phyloP scores from a whole-genome alignment of 768 basidiomycete species.

The Trametes elegans region DNA sequence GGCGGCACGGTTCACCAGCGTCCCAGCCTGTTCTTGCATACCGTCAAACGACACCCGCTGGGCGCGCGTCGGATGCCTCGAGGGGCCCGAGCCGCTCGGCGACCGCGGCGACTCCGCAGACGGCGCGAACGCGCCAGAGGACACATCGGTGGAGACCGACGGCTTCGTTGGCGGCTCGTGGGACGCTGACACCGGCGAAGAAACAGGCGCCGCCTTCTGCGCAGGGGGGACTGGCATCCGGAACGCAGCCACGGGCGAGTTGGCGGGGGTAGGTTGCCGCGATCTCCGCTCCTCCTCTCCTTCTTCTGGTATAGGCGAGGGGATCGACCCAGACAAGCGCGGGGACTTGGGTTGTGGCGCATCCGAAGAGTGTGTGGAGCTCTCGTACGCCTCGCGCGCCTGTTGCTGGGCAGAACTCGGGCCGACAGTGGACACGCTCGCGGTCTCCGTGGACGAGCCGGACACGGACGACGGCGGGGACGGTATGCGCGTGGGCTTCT shows the following conservation, averaged over 20 bases:
- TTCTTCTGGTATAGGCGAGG: conserved; percentile 30
- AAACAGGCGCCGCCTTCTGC: conserved; percentile 12
- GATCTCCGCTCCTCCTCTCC: conserved; percentile 38
- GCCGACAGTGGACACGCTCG: conserved; percentile 25
- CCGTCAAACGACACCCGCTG: conserved; percentile 21
- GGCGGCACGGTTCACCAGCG: conserved; percentile 60
- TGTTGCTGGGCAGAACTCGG: conserved; percentile 7
- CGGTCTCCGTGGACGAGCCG: conserved; percentile 29
- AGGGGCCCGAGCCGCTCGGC: conserved; percentile 15
- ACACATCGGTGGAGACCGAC: background rate
- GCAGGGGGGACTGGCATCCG: conserved; percentile 14
- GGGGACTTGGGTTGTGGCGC: background rate
- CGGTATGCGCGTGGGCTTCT: conserved; percentile 11
- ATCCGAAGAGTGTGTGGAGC: background rate
- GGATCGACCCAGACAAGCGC: conserved; percentile 15
- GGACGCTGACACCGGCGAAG: conserved; percentile 10
- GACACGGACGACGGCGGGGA: conserved; percentile 27
- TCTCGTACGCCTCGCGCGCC: background rate
- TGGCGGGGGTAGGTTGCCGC: conserved; percentile 58
- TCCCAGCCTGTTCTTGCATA: conserved; percentile 35
- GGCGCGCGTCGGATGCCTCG: conserved; percentile 26
- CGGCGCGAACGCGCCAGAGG: background rate
- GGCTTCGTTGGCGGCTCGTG: background rate
- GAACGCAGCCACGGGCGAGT: conserved; percentile 48
- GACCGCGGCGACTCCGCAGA: conserved; percentile 1